These are phyloP conservation scores for Hericium rajendrae DNA, from an alignment of 768 basidiomycete genomes.

Conservation along the genomic window DNA sequence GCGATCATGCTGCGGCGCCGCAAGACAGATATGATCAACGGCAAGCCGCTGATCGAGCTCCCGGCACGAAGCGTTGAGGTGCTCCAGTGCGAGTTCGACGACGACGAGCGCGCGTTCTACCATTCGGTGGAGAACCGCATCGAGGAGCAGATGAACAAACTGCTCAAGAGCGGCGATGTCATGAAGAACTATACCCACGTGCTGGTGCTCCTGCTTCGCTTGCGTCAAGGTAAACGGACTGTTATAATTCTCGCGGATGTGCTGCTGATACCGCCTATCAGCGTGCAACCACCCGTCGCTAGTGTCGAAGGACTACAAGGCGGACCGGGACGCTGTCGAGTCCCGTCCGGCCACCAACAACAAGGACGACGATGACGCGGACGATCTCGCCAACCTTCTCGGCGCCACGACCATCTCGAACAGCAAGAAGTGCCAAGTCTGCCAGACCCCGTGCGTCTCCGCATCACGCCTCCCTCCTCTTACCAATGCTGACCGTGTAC, in stretches of 20 bases:
- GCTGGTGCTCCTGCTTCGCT: slow-evolving; percentile 61
- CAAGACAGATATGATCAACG: slow-evolving; percentile 65
- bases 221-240: slow-evolving; percentile 54
- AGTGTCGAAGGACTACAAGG: slow-evolving; percentile 64
- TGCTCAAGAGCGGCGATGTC: slow-evolving; percentile 41
- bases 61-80: slow-evolving; percentile 66
- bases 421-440: slow-evolving; percentile 67
- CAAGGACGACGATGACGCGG: slow-evolving; percentile 45
- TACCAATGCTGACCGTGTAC: too few relatives aligned
- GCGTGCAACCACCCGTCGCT: slow-evolving; percentile 88
- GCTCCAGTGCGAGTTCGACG: slow-evolving; percentile 69
- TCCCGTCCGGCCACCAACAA: slow-evolving; percentile 43
- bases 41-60: slow-evolving; percentile 73
- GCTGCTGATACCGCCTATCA: slow-evolving; percentile 18
- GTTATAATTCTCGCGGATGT: too few relatives aligned
- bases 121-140: slow-evolving; percentile 58
- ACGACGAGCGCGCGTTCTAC: slow-evolving; percentile 76
- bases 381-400: slow-evolving; percentile 70
- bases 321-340: slow-evolving; percentile 71
- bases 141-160: slow-evolving; percentile 44
- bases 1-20: slow-evolving; percentile 84
- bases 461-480: not conserved
- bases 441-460: slow-evolving; percentile 49
- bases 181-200: slow-evolving; percentile 60
- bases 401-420: slow-evolving; percentile 52